phyloP scores from a whole-genome alignment of 108 stramenopile genomes.

The Seminavis robusta region DNA sequence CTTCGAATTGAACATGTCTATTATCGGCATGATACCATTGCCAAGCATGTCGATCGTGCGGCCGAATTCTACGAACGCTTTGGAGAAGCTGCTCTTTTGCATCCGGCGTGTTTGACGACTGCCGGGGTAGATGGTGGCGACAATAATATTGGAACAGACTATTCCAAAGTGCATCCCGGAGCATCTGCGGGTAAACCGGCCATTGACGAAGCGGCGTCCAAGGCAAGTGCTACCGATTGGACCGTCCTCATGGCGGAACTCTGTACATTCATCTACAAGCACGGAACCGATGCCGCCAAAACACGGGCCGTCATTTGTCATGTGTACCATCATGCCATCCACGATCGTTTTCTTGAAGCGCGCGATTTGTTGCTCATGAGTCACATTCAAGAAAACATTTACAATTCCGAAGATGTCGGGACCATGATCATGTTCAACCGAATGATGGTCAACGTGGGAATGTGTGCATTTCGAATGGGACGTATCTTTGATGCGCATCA shows the following conservation, averaged over 20 bases:
- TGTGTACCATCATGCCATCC: constrained; percentile 94
- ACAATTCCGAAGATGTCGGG: constrained; percentile 70
- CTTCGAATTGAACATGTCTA: constrained; percentile 92
- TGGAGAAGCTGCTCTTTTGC: constrained; percentile 68
- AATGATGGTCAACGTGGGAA: constrained; percentile 95
- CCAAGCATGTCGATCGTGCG: constrained; percentile 79
- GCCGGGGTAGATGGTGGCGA: constrained; percentile 18
- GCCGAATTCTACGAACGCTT: constrained; percentile 55
- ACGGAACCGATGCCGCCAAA: constrained; percentile 85
- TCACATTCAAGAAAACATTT: constrained; percentile 90
- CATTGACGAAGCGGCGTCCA: constrained; percentile 27
- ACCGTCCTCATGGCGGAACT: constrained; percentile 57
- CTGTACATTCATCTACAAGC: constrained; percentile 86
- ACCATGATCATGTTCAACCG: constrained; percentile 98
- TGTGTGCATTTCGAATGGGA: constrained; percentile 95
- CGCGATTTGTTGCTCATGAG: constrained; percentile 97
- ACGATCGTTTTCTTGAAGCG: constrained; percentile 95
- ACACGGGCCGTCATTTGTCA: constrained; percentile 96
- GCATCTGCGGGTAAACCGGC: constrained; percentile 61
- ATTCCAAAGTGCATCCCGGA: constrained; percentile 61
- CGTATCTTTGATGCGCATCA: constrained; percentile 93
- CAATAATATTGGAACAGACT: constrained; percentile 12
- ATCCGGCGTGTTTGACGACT: constrained; percentile 73
- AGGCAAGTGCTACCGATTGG: constrained; percentile 21
- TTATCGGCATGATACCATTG: constrained; percentile 95